These are phyloP conservation scores for Cyclanthera cordifolia DNA, from an alignment of 306 rosid species.

Conservation along the genomic window DNA sequence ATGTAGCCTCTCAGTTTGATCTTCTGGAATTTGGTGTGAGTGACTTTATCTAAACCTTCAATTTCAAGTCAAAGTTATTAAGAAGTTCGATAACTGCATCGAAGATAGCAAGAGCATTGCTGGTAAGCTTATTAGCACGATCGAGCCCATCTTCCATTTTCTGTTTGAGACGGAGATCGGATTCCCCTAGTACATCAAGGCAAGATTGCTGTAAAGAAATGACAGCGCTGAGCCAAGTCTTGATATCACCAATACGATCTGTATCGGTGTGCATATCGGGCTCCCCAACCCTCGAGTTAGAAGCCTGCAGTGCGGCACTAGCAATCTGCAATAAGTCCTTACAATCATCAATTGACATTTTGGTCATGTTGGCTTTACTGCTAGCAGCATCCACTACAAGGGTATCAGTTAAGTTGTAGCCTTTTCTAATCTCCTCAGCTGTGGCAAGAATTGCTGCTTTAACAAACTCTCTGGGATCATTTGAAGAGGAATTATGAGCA, in stretches of 20 bases:
- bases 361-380: neutral
- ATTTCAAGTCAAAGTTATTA: slow-evolving; percentile 16
- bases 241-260: slow-evolving; percentile 26
- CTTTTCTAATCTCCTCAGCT: slow-evolving; percentile 23
- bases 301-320: slow-evolving; percentile 23
- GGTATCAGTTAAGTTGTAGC: slow-evolving; percentile 37
- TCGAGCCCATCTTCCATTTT: slow-evolving; percentile 18
- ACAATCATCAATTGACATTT: slow-evolving; percentile 51
- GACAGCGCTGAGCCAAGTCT: slow-evolving; percentile 53
- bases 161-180: slow-evolving; percentile 13
- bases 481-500: neutral
- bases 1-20: neutral
- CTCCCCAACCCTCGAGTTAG: slow-evolving; percentile 20
- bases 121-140: slow-evolving; percentile 23
- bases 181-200: slow-evolving; percentile 26
- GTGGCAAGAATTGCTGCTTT: slow-evolving; percentile 29
- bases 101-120: slow-evolving; percentile 42
- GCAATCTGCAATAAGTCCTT: slow-evolving; percentile 42
- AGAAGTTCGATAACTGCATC: slow-evolving; percentile 24
- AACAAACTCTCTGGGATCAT: slow-evolving; percentile 34
- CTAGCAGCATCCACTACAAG: slow-evolving; percentile 17
- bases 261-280: slow-evolving; percentile 17
- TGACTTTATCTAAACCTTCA: slow-evolving; percentile 4
- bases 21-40: neutral
- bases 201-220: slow-evolving; percentile 41